Evolutionary conservation across 257 asterid genomes (phyloP), one percentile per base, ranked within the genome.

Genomic region (Scutellaria barbata): DNA sequence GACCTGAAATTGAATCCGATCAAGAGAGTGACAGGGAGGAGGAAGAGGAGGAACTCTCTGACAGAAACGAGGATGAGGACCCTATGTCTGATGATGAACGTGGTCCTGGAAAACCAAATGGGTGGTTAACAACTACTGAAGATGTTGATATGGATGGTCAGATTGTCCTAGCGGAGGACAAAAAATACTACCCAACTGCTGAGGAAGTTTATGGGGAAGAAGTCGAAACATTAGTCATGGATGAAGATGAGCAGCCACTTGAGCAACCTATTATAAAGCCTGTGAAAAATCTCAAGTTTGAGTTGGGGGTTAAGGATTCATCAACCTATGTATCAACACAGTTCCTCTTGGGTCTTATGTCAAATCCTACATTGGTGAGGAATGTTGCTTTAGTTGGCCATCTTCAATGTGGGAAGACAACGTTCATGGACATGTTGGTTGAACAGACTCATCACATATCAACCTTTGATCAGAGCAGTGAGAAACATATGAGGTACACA

Each of bases 191-290:
- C 76, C 99, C 97, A 0, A 91, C 99, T 13, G 97, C 99, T 3
- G 99, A 94, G 81, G 99, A 94, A 85, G 97, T 94, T 41, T 94
- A 94, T 35, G 99, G 99, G 3, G 96, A 91, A 74, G 99, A 91
- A 79, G 99, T 94, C 8, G 99, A 94, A 68, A 91, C 99, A 1
- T 68, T 94, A 78, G 99, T 94, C 14, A 89, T 89, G 97, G 99
- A 94, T 74, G 99, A 94, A 84, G 99, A 94, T 41, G 99, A 94
- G 78, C 93, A 83, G 69, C 96, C 99, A 13, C 88, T 94, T 1
- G 97, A 94, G 60, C 83, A 76, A 18, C 99, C 99, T 0, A 94
- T 94, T 22, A 88, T 94, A 48, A 87, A 85, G 61, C 99, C 97
- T 1, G 95, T 94, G 67, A 91, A 83, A 75, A 89, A 86, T 77